A percentile compares a stretch with the other conserved stretches of the same genome.
phyloP scores from a whole-genome alignment of 2,329 filamentous ascomycete species.

The Fusarium sp. region DNA sequence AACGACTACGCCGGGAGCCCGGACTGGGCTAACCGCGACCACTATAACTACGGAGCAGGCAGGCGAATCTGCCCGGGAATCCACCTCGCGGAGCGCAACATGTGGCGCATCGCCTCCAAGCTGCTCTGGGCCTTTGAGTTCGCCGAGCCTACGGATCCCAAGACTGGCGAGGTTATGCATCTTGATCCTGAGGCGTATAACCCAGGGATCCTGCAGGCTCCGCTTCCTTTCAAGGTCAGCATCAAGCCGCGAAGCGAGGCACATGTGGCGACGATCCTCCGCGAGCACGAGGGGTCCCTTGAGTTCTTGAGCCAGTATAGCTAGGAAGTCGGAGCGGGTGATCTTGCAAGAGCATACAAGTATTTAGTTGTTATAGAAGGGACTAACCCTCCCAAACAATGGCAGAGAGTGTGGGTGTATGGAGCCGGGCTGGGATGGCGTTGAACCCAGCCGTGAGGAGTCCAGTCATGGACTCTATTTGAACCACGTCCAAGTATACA shows the following conservation, averaged over 20 bases:
- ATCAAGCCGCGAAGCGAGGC: background rate
- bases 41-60: background rate
- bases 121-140: background rate
- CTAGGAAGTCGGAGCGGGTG: background rate
- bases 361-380: background rate
- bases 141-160: background rate
- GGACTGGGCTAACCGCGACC: background rate
- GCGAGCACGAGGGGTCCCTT: background rate
- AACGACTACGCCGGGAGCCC: background rate
- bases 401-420: background rate
- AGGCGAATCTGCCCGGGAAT: background rate
- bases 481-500: background rate
- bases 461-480: background rate
- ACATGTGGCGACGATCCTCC: background rate
- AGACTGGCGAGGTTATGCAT: background rate
- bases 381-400: background rate
- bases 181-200: background rate
- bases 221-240: background rate
- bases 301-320: background rate
- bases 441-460: background rate
- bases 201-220: background rate
- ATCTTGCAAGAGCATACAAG: background rate
- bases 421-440: background rate
- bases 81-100: background rate
- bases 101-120: background rate